Evolutionary conservation across 1,284 basidiomycete species (phyloP), one percentile per base, ranked within the genome.

Genomic region (Melampsora abietis-canadensis): DNA sequence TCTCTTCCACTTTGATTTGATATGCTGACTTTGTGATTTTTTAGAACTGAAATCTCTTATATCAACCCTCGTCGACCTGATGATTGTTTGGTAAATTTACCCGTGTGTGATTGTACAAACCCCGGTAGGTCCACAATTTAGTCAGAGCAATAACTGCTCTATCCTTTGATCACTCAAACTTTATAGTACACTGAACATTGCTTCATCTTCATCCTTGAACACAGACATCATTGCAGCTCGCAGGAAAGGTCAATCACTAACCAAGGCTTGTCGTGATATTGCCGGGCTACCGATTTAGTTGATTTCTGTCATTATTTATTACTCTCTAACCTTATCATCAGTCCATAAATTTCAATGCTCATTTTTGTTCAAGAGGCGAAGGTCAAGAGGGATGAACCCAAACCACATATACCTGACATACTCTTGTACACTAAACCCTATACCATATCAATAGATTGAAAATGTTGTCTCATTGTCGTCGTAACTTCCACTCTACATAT

Each of bases 31-130:
- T 30, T 17, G 51, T 34, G 2, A 4, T 19, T 44, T 34, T 48
- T 1, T 27, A 73, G 72, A 19, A 66, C 59, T 44, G 59, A 54
- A 40, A 75, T 44, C 12, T 37, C 21, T 57, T 21, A 64, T 40
- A 48, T 31, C 31, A 66, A 73, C 46, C 47, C 54, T 17, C 48
- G 40, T n/a, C 51, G 19, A 46, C 37, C 30, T 27, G 63, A 65
- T 19, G 70, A 73, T 8, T 73, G 70, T 44, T 21, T 48, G 14
- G 70, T 73, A 0, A 75, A 75, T 51, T 30, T 75, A 12, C 64
- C 72, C 14, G 72, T 75, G 31, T 75, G 72, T 40, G 72, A 75
- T 67, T 31, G 51, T 34, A 75, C 72, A 24, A 31, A 44, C 27
- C 19, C 57, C 40, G 72, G 72, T 75, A 51, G 40, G 65, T 14